Conservation (phyloP, 495 filamentous ascomycete species). For the Trichocladium uniseriatum region DNA sequence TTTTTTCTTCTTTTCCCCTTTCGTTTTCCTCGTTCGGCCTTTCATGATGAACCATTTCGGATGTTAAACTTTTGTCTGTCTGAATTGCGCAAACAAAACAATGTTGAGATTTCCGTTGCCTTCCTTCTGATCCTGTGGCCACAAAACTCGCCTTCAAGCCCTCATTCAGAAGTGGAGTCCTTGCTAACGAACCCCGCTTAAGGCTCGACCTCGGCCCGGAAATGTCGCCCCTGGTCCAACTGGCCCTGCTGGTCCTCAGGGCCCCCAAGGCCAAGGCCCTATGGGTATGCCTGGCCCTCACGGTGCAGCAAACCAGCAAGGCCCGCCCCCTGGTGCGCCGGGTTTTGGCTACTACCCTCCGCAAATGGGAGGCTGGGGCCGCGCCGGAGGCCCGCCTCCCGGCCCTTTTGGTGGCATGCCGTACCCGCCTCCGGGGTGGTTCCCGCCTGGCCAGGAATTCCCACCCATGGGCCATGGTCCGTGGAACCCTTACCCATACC, state of each 20-base stretch:
- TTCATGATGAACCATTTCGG: slow-evolving; percentile 76
- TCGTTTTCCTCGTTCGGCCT: neutral
- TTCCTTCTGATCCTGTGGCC: slow-evolving; percentile 77
- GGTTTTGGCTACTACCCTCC: slow-evolving; percentile 38
- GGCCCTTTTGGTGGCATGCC: slow-evolving; percentile 37
- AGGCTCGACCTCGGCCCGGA: slow-evolving; percentile 35
- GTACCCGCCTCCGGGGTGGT: slow-evolving; percentile 64
- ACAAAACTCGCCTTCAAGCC: slow-evolving; percentile 1
- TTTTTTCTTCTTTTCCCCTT: slow-evolving; percentile 18
- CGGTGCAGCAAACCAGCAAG: slow-evolving; percentile 24
- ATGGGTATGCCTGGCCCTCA: slow-evolving; percentile 21
- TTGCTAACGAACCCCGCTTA: slow-evolving; percentile 19
- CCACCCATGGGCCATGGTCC: slow-evolving; percentile 52
- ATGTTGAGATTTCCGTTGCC: slow-evolving; percentile 99
- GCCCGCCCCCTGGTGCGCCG: slow-evolving; percentile 19
- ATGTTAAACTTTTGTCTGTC: slow-evolving; percentile 68
- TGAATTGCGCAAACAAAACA: slow-evolving; percentile 77
- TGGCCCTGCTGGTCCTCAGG: slow-evolving; percentile 24
- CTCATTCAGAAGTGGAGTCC: neutral
- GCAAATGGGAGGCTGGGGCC: slow-evolving; percentile 46
- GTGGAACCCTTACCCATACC: slow-evolving; percentile 41
- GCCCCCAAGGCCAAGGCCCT: slow-evolving; percentile 10
- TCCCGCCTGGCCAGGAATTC: slow-evolving; percentile 73
- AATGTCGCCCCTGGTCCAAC: slow-evolving; percentile 26
- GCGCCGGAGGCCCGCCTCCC: slow-evolving; percentile 24